These are phyloP conservation scores for Saccharomycopsis schoenii DNA, from an alignment of 805 yeast genomes.

Conservation along the genomic window DNA sequence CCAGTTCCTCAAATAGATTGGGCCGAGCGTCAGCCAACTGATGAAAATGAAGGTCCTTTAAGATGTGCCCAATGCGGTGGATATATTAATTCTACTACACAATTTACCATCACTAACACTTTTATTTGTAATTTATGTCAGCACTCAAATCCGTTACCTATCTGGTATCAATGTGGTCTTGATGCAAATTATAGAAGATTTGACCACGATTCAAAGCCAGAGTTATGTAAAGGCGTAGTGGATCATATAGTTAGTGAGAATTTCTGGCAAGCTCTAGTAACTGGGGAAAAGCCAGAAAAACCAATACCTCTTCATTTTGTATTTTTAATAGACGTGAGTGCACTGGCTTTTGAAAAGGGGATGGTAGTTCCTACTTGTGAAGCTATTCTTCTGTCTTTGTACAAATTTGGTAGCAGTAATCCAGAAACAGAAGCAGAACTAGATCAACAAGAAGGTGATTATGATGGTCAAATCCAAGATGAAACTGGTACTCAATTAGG, in stretches of 20 bases:
- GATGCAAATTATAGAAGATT: slow-evolving; percentile 52
- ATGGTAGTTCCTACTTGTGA: slow-evolving; percentile 58
- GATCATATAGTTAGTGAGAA: slow-evolving; percentile 72
- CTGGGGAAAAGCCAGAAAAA: slow-evolving; percentile 27
- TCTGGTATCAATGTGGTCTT: slow-evolving; percentile 53
- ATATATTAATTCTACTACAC: slow-evolving; percentile 71
- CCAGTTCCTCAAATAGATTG: slow-evolving; percentile 49
- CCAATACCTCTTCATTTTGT: slow-evolving; percentile 54
- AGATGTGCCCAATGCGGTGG: slow-evolving; percentile 90
- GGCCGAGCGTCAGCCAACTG: slow-evolving; percentile 20
- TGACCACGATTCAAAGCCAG: slow-evolving; percentile 61
- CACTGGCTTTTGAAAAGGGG: slow-evolving; percentile 47
- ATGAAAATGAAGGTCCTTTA: slow-evolving; percentile 46
- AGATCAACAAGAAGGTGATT: neutral
- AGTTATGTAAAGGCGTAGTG: slow-evolving; percentile 71
- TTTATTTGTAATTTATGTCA: slow-evolving; percentile 84
- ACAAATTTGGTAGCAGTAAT: slow-evolving; percentile 4
- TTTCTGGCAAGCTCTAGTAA: slow-evolving; percentile 35
- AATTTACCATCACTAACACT: slow-evolving; percentile 44
- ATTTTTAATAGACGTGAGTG: slow-evolving; percentile 62
- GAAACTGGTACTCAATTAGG: neutral
- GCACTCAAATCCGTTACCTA: slow-evolving; percentile 59
- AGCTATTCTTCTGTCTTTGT: slow-evolving; percentile 52
- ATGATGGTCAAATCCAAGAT: neutral
- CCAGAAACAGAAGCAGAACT: slow-evolving; percentile 7